Evolutionary conservation across 257 asterid species (phyloP), one percentile per base, ranked within the genome.

Genomic region (Fraxinus anomala): DNA sequence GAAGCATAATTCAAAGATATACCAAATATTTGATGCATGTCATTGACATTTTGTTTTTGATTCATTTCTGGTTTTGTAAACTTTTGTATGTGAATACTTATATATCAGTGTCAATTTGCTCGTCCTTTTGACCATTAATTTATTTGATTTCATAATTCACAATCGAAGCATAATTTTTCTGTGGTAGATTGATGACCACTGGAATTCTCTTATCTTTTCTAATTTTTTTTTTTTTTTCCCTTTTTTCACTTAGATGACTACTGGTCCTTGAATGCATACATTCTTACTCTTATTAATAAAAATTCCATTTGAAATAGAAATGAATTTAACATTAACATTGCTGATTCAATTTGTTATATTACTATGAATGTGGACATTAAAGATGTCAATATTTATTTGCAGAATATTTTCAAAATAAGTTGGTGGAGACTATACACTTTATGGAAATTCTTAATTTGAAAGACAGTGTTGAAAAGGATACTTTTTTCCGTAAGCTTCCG

Each of bases 381-480:
- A 80, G 34, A 54, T 71, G 78, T 40, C 78, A 75, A 42, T 81
- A 80, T 83, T 11, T 12, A 2, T 49, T 81, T 84, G 76, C 97
- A 96, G 99, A 96, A 85, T 96, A 96, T 88, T 93, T 96, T 83
- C 97, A 96, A 78, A 96, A 96, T 89, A 93, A 92, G 88, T 80
- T 96, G 91, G 91, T 96, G 83, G 99, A 96, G 81, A 96, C 99
- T 75, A 96, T 93, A 79, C 99, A 96, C 71, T 93, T 96, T 82
- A 96, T 96, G 99, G 99, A 96, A 85, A 88, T 93, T 75, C 98
- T 96, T 77, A 96, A 91, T 87, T 86, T 96, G 82, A 96, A 96
- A 90, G 98, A 93, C 82, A 96, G 99, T 82, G 98, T 93, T 61
- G 99, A 96, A 85, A 96, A 93, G 89, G 98, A 96, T 80, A 88